Conservation (phyloP, 2,329 filamentous ascomycete genomes). For the Ilyonectria sp. region DNA sequence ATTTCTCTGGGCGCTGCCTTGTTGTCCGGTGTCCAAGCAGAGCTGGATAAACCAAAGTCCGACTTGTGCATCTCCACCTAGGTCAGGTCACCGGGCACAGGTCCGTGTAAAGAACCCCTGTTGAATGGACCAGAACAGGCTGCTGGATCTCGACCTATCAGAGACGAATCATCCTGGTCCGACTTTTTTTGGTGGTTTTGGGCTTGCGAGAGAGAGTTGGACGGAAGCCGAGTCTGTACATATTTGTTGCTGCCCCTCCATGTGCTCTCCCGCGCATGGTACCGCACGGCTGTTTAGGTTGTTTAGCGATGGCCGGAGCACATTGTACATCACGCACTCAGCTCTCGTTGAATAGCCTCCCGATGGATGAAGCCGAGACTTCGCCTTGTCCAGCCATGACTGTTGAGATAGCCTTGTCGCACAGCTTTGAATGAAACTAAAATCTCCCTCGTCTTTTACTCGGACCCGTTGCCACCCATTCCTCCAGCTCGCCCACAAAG, state of each 20-base stretch:
- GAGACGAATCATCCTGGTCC: neutral
- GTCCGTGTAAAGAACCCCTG: neutral
- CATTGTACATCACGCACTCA: neutral
- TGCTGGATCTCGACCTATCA: neutral
- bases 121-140: neutral
- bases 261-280: neutral
- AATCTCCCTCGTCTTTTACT: neutral
- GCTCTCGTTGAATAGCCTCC: neutral
- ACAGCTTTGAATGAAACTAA: neutral
- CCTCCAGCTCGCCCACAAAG: slow-evolving; percentile 9
- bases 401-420: neutral
- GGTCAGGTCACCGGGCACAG: slow-evolving; percentile 8
- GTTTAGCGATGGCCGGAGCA: neutral
- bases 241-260: slow-evolving; percentile 5
- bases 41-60: slow-evolving; percentile 6
- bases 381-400: neutral
- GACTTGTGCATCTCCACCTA: neutral
- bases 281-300: neutral
- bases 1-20: neutral
- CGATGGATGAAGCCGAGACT: neutral
- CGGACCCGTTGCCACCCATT: slow-evolving; percentile 1
- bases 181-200: neutral
- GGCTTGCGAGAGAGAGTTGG: neutral
- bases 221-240: neutral
- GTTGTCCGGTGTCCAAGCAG: neutral